These are phyloP conservation scores for Colletotrichum simmondsii DNA, from an alignment of 2,329 filamentous ascomycete species.

Conservation along the genomic window DNA sequence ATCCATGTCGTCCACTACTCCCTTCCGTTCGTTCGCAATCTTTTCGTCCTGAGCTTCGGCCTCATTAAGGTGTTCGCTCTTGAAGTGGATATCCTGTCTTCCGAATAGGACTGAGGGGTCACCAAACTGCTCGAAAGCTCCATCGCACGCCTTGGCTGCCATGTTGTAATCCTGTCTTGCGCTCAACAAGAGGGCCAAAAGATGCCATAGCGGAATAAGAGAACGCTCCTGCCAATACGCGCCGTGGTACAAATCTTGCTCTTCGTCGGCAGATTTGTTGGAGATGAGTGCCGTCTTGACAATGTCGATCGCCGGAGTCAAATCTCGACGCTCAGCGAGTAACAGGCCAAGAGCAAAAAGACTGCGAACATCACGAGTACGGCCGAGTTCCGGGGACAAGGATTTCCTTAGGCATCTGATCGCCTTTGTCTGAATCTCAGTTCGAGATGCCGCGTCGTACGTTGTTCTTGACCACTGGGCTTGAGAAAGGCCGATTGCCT, in stretches of 20 bases:
- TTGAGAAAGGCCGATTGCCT: slow-evolving; percentile 86
- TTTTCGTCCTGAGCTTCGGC: slow-evolving; percentile 47
- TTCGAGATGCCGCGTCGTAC: slow-evolving; percentile 76
- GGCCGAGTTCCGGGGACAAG: slow-evolving; percentile 73
- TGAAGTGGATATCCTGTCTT: slow-evolving; percentile 63
- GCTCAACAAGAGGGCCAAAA: slow-evolving; percentile 86
- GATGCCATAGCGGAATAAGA: slow-evolving; percentile 87
- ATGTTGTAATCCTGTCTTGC: slow-evolving; percentile 86
- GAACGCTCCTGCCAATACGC: slow-evolving; percentile 72
- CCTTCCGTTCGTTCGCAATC: slow-evolving; percentile 44
- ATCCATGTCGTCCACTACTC: slow-evolving; percentile 82
- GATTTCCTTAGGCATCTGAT: slow-evolving; percentile 80
- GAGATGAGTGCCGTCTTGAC: slow-evolving; percentile 80
- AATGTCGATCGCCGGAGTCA: slow-evolving; percentile 83
- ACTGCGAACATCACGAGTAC: slow-evolving; percentile 77
- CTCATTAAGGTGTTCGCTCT: slow-evolving; percentile 76
- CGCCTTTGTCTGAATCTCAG: slow-evolving; percentile 81
- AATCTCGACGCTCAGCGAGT: slow-evolving; percentile 87
- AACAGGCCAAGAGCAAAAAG: slow-evolving; percentile 85
- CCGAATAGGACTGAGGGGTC: slow-evolving; percentile 78
- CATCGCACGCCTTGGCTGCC: slow-evolving; percentile 86
- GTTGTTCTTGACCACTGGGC: slow-evolving; percentile 90
- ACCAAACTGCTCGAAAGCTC: slow-evolving; percentile 90
- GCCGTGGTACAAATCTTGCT: slow-evolving; percentile 56
- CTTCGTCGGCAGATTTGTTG: slow-evolving; percentile 58